Evolutionary conservation across 441 rosid genomes (phyloP).

Genomic region (Codiaeum variegatum): DNA sequence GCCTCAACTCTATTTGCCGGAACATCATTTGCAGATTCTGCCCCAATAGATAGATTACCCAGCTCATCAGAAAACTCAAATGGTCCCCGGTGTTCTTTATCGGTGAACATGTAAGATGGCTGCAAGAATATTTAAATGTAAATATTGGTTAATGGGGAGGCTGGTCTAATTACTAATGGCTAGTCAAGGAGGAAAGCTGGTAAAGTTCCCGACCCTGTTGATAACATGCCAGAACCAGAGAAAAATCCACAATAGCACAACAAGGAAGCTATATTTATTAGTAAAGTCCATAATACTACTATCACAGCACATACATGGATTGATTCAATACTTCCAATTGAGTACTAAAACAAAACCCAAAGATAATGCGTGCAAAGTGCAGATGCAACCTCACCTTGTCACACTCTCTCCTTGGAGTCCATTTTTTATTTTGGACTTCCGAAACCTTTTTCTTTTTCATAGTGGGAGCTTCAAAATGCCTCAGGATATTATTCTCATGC

Average conservation of each 20-base stretch:
- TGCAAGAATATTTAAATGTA: slow-evolving; percentile 35
- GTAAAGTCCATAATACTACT: neutral
- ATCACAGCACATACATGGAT: neutral
- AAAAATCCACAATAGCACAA: neutral
- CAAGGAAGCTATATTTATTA: neutral
- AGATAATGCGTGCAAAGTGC: neutral
- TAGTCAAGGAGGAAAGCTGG: neutral
- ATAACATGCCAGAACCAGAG: neutral
- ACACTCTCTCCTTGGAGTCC: neutral
- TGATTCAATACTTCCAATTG: neutral
- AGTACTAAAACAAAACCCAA: neutral
- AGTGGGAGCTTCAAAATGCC: slow-evolving; percentile 5
- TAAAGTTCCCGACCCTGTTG: neutral
- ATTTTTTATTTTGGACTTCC: neutral
- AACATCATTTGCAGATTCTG: slow-evolving; percentile 53
- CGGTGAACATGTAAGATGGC: slow-evolving; percentile 98
- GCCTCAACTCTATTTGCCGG: slow-evolving; percentile 74
- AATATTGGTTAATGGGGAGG: slow-evolving; percentile 15
- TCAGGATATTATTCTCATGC: neutral
- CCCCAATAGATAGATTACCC: slow-evolving; percentile 58
- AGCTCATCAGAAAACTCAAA: slow-evolving; percentile 87
- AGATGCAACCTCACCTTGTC: neutral
- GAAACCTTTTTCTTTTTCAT: neutral
- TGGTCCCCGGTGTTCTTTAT: slow-evolving; percentile 88
- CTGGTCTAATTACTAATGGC: neutral